Evolutionary conservation across 768 basidiomycete genomes (phyloP), one percentile per base, ranked within the genome.

Genomic region (Mycena capillaripes): DNA sequence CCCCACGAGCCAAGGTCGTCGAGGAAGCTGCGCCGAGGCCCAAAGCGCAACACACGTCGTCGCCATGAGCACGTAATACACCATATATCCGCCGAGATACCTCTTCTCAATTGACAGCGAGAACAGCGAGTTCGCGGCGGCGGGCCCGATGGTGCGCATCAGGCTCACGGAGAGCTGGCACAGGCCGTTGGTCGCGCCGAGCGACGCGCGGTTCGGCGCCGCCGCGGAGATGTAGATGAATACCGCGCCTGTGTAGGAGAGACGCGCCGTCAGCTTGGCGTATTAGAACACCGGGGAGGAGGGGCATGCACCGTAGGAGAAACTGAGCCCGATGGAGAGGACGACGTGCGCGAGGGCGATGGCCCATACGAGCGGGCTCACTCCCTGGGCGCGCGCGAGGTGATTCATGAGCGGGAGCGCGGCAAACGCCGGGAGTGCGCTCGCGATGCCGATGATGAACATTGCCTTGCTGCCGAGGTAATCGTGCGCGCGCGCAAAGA

Each of bases 81-180:
- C 89, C 38, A 91, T 78, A 57, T 84, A 80, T 25, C 90, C 89
- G 5, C 85, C 84, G 64, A 89, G 75, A 68, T 86, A 83, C 38
- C 85, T 78, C 58, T 81, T 81, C 64, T 88, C 81, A 32, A 89
- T 83, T 0, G 91, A 91, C 27, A 91, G 74, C 53, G 91, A 90
- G 81, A 91, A 93, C 60, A 91, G 83, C 34, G 90, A 90, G 60
- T 87, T 88, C 0, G 88, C 84, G 9, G 82, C 78, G 10, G 88
- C 88, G 17, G 92, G 92, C 4, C 89, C 92, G 66, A 85, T 85
- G 0, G 82, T 78, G 53, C 81, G 80, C 77, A 83, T 81, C 14
- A 81, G 60, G 68, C 82, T 82, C 52, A 82, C 81, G 42, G 78
- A 73, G 79, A 82, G 82, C 75, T 88, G 85, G 48, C 69, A 81